Conservation (phyloP, 2,329 filamentous ascomycete genomes). For the Chaetomium olivaceum region DNA sequence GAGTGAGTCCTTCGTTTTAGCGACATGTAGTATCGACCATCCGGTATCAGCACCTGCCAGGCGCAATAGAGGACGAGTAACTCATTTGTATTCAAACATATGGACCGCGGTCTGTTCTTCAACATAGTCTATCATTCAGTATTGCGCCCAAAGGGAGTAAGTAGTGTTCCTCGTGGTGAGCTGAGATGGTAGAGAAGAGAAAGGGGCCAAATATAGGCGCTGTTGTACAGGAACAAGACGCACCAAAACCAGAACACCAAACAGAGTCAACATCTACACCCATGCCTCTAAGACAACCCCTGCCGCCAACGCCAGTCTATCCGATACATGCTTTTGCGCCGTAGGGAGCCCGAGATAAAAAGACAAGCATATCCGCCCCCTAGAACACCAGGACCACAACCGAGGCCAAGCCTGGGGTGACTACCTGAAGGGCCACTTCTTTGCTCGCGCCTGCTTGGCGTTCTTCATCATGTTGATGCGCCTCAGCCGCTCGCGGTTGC, state of each 20-base stretch:
- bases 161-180: conserved; percentile 1
- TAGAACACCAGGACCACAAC: background rate
- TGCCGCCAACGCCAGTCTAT: conserved; percentile 23
- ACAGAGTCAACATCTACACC: conserved; percentile 7
- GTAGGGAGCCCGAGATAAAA: background rate
- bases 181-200: conserved; percentile 11
- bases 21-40: no score
- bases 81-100: background rate
- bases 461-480: conserved; percentile 53
- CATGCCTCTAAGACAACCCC: conserved; percentile 1
- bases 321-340: conserved; percentile 13
- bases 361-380: background rate
- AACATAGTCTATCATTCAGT: background rate
- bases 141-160: background rate
- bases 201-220: conserved; percentile 3
- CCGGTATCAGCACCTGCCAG: no score
- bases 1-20: background rate
- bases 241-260: conserved; percentile 9
- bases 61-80: background rate
- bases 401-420: background rate
- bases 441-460: conserved; percentile 24
- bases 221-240: conserved; percentile 18
- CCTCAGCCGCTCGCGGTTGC: conserved; percentile 56
- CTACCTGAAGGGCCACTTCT: conserved; percentile 30
- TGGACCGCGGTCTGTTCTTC: background rate